These are phyloP conservation scores for Austroboletus rostrupii DNA, from an alignment of 1,284 basidiomycete genomes.

Conservation along the genomic window DNA sequence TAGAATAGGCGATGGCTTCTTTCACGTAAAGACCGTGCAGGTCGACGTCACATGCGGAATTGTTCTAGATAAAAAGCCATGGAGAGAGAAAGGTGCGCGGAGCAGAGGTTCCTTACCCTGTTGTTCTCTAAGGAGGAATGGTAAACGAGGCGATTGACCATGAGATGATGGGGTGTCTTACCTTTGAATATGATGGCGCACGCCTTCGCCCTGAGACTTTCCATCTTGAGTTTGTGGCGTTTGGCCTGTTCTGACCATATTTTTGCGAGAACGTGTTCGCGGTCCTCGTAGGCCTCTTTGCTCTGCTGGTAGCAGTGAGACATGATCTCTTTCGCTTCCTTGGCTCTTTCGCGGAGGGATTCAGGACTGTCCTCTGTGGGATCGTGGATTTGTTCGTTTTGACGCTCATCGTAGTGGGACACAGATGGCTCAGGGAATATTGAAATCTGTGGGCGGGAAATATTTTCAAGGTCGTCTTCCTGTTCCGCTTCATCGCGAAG, in stretches of 20 bases:
- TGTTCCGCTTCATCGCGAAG: conserved; percentile 70
- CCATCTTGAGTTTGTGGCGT: not conserved
- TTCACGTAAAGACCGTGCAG: conserved; percentile 89
- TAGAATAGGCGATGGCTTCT: conserved; percentile 74
- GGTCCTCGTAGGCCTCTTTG: not conserved
- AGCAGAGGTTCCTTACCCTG: conserved; percentile 10
- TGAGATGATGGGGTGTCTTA: not conserved
- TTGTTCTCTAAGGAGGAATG: conserved; percentile 21
- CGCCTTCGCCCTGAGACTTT: not conserved
- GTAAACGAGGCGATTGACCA: not conserved
- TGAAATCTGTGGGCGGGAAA: conserved; percentile 41
- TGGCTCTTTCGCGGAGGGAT: conserved; percentile 66
- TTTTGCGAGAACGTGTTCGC: not conserved
- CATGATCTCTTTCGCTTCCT: conserved; percentile 71
- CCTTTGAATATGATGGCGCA: not conserved
- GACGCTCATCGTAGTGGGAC: not conserved
- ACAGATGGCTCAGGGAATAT: not conserved
- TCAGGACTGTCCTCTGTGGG: conserved; percentile 45
- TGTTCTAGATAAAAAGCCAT: conserved; percentile 42
- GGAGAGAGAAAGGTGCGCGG: not conserved
- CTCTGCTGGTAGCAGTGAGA: conserved; percentile 30
- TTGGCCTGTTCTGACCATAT: not conserved
- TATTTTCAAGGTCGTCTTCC: conserved; percentile 69
- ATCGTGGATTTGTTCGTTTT: not conserved
- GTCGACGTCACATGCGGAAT: conserved; percentile 70